Evolutionary conservation across 768 basidiomycete genomes (phyloP).

Genomic region (Dentipellis fragilis): DNA sequence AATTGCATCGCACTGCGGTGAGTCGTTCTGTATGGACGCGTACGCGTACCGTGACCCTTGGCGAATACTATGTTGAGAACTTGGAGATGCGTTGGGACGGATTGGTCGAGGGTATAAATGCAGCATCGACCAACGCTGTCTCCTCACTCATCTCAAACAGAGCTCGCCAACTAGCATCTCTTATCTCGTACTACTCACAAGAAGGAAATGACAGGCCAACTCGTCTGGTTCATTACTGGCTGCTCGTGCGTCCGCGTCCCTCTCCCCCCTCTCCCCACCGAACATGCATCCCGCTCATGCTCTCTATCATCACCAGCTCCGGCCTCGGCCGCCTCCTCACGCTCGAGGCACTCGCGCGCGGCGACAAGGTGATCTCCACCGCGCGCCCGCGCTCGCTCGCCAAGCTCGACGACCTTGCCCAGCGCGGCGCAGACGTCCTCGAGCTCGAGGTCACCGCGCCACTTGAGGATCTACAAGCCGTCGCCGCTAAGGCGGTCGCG

Average conservation of each 20-base stretch:
- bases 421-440: slow-evolving; percentile 16
- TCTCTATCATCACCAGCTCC: background rate
- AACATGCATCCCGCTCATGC: background rate
- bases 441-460: slow-evolving; percentile 19
- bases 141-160: no score
- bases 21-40: no score
- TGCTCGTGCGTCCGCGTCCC: slow-evolving; percentile 24
- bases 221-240: slow-evolving; percentile 18
- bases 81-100: no score
- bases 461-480: slow-evolving; percentile 8
- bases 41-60: no score
- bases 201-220: slow-evolving; percentile 6
- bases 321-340: slow-evolving; percentile 13
- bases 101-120: no score
- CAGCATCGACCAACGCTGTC: no score
- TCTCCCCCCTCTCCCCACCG: background rate
- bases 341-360: slow-evolving; percentile 9
- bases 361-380: slow-evolving; percentile 15
- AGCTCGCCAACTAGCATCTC: no score
- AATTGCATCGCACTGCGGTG: no score
- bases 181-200: no score
- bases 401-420: slow-evolving; percentile 22
- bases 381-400: slow-evolving; percentile 3
- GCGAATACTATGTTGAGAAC: no score
- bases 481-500: slow-evolving; percentile 15